Evolutionary conservation across 331 rosid species (phyloP), one percentile per base, ranked within the genome.

Genomic region (Arachis monticola): DNA sequence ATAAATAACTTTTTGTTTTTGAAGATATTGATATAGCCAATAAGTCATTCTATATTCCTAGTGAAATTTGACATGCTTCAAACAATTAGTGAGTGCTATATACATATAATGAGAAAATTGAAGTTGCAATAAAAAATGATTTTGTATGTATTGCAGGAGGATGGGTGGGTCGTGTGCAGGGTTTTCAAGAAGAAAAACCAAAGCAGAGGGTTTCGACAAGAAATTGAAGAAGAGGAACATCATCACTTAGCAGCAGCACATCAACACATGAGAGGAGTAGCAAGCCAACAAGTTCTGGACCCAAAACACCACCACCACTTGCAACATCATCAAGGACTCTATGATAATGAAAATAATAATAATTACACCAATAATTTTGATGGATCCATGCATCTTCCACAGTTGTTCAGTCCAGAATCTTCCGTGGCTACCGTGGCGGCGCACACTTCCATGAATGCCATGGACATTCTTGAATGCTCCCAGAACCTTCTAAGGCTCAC

Each of bases 141-240:
- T 22, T 22, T 22, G 27, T 22, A 22, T 22, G 48, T 10, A 0
- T 60, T 50, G 38, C 96, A 94, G 97, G 99, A 95, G 74, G 97
- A 95, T 61, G 97, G 97, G 3, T 95, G 99, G 99, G 99, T 92
- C 38, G 99, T 95, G 0, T 95, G 99, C 72, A 86, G 97, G 85
- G 96, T 92, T 14, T 92, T 95, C 93, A 90, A 90, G 74, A 95
- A 95, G 86, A 95, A 92, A 70, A 95, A 63, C 73, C 84, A 83
- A 22, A 87, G 12, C 2, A 61, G 92, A 87, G 85, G 90, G 0
- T 93, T 30, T 58, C 96, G 83, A 48, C 86, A 68, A 59, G 96
- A 90, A 66, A 69, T 82, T 72, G 82, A 80, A 66, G 83, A 81
- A 74, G 84, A 77, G 5, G 85, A 87, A 45, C 79, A 88, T 52